Conservation (phyloP, 768 basidiomycete species). For the Collybiopsis luxurians region DNA sequence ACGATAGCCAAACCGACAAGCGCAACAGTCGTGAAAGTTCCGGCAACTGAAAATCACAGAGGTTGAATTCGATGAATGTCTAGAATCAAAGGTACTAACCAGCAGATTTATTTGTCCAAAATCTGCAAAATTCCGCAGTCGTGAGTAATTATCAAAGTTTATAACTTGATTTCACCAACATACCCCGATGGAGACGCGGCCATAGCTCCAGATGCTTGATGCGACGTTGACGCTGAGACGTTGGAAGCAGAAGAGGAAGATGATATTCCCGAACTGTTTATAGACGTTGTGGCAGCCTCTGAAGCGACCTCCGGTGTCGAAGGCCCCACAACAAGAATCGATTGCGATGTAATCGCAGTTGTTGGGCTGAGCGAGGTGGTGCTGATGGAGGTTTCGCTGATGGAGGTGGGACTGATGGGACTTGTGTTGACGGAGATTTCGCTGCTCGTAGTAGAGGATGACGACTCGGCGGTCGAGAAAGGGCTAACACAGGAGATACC, state of each 20-base stretch:
- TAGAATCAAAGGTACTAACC: not conserved
- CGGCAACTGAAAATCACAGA: not conserved
- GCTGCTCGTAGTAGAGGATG: not conserved
- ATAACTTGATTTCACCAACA: no score
- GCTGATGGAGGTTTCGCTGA: not conserved
- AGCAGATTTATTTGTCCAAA: conserved; percentile 10
- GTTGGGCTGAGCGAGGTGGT: not conserved
- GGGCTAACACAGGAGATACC: not conserved
- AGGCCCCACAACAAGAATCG: not conserved
- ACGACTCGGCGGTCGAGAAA: not conserved
- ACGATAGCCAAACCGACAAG: conserved; percentile 1
- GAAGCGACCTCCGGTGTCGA: not conserved
- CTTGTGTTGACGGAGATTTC: not conserved
- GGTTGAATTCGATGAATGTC: not conserved
- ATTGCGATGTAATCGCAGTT: not conserved
- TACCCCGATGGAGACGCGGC: not conserved
- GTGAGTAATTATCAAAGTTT: not conserved
- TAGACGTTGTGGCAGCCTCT: not conserved
- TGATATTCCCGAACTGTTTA: not conserved
- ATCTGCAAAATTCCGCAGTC: not conserved
- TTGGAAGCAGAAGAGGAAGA: not conserved
- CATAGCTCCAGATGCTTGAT: not conserved
- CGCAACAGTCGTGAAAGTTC: conserved; percentile 7
- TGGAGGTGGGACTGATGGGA: not conserved
- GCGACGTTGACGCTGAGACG: not conserved